Evolutionary conservation across 352 stramenopile genomes (phyloP).

Genomic region (Globisporangium mamillatum): DNA sequence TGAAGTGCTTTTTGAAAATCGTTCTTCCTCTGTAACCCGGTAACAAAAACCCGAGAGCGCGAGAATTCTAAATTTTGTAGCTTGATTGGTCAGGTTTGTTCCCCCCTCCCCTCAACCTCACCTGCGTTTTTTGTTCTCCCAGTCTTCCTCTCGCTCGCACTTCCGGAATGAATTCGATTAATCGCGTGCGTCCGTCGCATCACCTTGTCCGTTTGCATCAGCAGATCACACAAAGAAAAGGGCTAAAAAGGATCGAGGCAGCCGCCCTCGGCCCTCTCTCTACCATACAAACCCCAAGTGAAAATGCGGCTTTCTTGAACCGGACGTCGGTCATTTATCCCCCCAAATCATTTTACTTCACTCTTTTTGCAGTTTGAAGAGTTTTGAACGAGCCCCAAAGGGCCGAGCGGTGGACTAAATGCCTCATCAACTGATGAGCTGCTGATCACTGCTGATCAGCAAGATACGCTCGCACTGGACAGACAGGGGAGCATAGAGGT

Average conservation of each 20-base stretch:
- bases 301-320: neutral
- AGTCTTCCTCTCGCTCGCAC: neutral
- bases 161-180: constrained; percentile 8
- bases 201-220: constrained; percentile 7
- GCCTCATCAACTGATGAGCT: constrained; percentile 3
- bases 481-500: neutral
- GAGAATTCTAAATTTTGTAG: constrained; percentile 3
- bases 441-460: neutral
- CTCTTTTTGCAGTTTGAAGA: neutral
- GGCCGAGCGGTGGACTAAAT: neutral
- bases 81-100: neutral
- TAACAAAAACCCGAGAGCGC: neutral
- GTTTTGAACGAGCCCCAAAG: neutral
- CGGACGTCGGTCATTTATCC: neutral
- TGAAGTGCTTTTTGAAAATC: neutral
- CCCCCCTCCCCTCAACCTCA: neutral
- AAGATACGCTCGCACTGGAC: constrained; percentile 2
- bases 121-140: neutral
- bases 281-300: neutral
- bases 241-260: neutral
- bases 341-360: neutral
- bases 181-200: constrained; percentile 12
- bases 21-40: neutral
- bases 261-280: neutral
- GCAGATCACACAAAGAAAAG: constrained; percentile 11